Conservation (phyloP, 257 asterid genomes). For the Ocimum tenuiflorum region DNA sequence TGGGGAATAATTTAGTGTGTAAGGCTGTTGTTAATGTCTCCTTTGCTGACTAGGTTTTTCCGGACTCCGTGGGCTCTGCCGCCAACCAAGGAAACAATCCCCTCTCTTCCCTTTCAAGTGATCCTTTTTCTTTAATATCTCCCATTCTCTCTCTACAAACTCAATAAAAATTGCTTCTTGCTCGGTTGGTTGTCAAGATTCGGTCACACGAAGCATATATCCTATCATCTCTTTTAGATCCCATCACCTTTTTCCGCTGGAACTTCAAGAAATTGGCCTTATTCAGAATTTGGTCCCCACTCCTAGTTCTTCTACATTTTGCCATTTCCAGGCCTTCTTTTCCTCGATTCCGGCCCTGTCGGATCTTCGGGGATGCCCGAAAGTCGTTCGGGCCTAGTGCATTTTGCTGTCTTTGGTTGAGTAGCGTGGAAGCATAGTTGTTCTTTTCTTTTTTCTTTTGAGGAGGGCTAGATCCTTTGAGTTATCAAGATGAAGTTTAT, state of each 20-base stretch:
- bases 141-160: neutral
- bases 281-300: slow-evolving; percentile 71
- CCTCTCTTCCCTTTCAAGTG: slow-evolving; percentile 52
- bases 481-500: slow-evolving; percentile 83
- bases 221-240: slow-evolving; percentile 40
- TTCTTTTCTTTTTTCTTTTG: neutral
- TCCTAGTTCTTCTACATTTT: slow-evolving; percentile 23
- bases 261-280: slow-evolving; percentile 37
- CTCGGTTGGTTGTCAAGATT: slow-evolving; percentile 57
- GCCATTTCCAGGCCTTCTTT: slow-evolving; percentile 32
- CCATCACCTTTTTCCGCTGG: slow-evolving; percentile 32
- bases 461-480: slow-evolving; percentile 34
- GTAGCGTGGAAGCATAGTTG: slow-evolving; percentile 26
- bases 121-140: slow-evolving; percentile 40
- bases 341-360: slow-evolving; percentile 45
- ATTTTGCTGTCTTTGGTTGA: slow-evolving; percentile 36
- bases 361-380: slow-evolving; percentile 38
- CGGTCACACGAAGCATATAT: slow-evolving; percentile 50
- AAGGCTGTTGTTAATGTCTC: slow-evolving; percentile 62
- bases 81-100: slow-evolving; percentile 76
- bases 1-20: slow-evolving; percentile 60
- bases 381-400: slow-evolving; percentile 24
- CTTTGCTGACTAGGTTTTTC: slow-evolving; percentile 67
- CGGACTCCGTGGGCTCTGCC: slow-evolving; percentile 92
- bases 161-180: slow-evolving; percentile 19